Evolutionary conservation across 331 rosid species (phyloP).

Genomic region (Ulmus americana): DNA sequence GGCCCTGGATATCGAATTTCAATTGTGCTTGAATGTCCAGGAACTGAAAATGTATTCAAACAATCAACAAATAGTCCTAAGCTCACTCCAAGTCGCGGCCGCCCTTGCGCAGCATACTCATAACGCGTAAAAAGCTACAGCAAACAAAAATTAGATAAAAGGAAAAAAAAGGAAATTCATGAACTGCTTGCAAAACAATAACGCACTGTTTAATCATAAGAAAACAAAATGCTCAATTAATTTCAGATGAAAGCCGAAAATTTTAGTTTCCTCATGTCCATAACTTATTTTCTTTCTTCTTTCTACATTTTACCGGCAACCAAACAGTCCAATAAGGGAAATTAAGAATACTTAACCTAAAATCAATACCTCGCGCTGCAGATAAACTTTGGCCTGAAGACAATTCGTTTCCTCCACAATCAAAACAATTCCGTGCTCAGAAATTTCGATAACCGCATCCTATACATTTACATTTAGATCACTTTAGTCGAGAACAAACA

Average conservation of each 20-base stretch:
- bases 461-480: background rate
- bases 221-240: background rate
- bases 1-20: constrained; percentile 88
- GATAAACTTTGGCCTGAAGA: constrained; percentile 90
- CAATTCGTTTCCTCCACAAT: constrained; percentile 80
- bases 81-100: constrained; percentile 83
- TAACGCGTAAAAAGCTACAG: constrained; percentile 63
- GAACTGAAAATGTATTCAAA: constrained; percentile 74
- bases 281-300: background rate
- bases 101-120: constrained; percentile 67
- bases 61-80: constrained; percentile 79
- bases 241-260: background rate
- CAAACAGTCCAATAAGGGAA: background rate
- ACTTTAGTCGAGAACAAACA: background rate
- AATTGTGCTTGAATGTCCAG: constrained; percentile 52
- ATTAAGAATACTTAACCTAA: background rate
- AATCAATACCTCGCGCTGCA: constrained; percentile 71
- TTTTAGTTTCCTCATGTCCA: background rate
- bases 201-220: background rate
- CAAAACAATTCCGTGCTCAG: constrained; percentile 82
- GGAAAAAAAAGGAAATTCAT: background rate
- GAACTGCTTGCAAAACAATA: background rate
- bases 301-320: background rate
- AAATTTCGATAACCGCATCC: constrained; percentile 78
- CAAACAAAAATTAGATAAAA: background rate